Conservation (phyloP, 352 stramenopile species). For the Phytophthora fragariae region DNA sequence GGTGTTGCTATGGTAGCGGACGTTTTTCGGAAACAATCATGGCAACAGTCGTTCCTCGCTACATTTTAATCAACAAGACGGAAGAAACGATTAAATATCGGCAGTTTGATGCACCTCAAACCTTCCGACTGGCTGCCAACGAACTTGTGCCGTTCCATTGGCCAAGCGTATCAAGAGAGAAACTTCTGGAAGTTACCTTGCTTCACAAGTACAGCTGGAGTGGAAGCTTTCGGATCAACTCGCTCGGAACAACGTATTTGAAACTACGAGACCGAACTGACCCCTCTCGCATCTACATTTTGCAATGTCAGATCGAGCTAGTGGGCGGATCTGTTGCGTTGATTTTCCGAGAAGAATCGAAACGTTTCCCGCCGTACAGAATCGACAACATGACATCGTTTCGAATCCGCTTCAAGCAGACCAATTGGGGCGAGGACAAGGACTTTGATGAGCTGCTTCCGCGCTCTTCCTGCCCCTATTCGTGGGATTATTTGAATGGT, state of each 20-base stretch:
- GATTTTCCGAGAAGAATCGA: constrained; percentile 88
- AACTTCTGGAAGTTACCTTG: constrained; percentile 87
- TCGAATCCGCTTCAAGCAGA: constrained; percentile 88
- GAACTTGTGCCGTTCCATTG: constrained; percentile 88
- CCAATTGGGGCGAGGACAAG: constrained; percentile 72
- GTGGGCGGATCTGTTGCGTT: constrained; percentile 86
- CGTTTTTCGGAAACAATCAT: constrained; percentile 89
- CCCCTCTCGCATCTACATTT: constrained; percentile 84
- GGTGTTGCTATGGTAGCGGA: constrained; percentile 85
- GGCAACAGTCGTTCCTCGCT: constrained; percentile 84
- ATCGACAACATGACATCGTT: constrained; percentile 94
- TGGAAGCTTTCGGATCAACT: constrained; percentile 88
- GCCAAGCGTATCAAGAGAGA: constrained; percentile 77
- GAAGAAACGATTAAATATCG: constrained; percentile 87
- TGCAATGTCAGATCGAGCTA: constrained; percentile 90
- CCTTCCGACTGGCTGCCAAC: constrained; percentile 74
- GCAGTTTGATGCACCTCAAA: constrained; percentile 79
- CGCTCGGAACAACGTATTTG: constrained; percentile 86
- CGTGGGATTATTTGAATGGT: constrained; percentile 86
- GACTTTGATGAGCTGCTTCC: constrained; percentile 83
- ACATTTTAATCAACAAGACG: constrained; percentile 91
- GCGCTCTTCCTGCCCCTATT: constrained; percentile 82
- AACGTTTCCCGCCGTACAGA: constrained; percentile 88
- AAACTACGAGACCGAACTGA: constrained; percentile 83
- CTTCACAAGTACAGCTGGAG: constrained; percentile 87